Base-by-base conservation (phyloP, 768 basidiomycete species). In the Boletus sp. region DNA sequence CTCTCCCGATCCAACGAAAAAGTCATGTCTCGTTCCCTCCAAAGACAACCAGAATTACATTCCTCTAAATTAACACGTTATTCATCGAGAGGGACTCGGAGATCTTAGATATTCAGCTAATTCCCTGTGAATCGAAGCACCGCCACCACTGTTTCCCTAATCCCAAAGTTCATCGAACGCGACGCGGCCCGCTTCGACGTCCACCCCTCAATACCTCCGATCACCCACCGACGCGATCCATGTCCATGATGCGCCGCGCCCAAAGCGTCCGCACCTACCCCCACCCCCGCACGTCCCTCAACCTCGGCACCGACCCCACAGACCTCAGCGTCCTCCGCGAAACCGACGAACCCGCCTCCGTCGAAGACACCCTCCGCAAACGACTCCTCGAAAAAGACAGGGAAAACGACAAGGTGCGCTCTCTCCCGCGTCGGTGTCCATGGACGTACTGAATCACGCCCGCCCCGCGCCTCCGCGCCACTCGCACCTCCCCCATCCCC, bases 321-420 rank as follows among this genome's bases (percentile, higher is more conserved):
- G 89, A 89, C 58, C 77, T 90, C 5, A 79, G 82, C 37, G 65
- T 80, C 20, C 73, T 90, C 32, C 77, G 78, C 47, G 89, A 90
- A 67, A 72, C 74, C 28, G 79, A 82, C 35, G 86, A 88, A 56
- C 73, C 80, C 10, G 71, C 75, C 11, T 49, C 56, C 7, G 5
- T 52, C 40, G 85, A 90, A 66, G 87, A 88, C 53, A 70, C 77
- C 8, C 75, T 90, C 33, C 78, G 87, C 29, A 77, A 78, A 47
- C 84, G 89, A 45, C 73, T 90, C 44, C 68, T 86, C 29, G 87
- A 87, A 46, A 85, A 83, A 59, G 84, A 87, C 46, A 75, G 86
- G 50, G 87, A 90, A 68, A 84, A 83, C 58, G 88, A 90, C 71
- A 86, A 79, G 74, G 87, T 87, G 40, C 1, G 50, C 3, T 9